Evolutionary conservation across 768 basidiomycete species (phyloP).

Genomic region (Lactarius psammicola): DNA sequence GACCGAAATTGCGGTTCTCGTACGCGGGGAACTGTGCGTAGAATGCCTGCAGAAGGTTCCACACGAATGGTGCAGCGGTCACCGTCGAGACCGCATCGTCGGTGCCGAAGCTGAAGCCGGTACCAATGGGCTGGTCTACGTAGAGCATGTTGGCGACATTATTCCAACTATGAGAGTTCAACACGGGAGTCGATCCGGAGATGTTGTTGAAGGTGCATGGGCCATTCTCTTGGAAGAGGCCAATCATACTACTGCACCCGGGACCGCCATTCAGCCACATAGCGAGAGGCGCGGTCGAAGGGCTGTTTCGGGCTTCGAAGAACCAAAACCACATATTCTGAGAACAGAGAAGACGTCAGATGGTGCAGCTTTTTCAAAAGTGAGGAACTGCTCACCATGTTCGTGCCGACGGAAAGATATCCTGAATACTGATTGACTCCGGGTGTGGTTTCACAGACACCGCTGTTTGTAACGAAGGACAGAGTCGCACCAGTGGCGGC

Average conservation of each 20-base stretch:
- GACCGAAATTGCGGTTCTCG: slow-evolving; percentile 40
- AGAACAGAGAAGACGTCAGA: not conserved
- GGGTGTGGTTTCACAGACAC: not conserved
- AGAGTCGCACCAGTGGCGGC: not conserved
- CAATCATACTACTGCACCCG: not conserved
- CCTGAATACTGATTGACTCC: slow-evolving; percentile 5
- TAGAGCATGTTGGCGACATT: slow-evolving; percentile 26
- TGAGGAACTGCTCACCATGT: not conserved
- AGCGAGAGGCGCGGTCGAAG: slow-evolving; percentile 3
- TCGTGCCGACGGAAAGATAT: not conserved
- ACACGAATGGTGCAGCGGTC: not conserved
- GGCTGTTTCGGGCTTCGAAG: slow-evolving; percentile 4
- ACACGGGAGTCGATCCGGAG: slow-evolving; percentile 1
- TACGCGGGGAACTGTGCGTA: slow-evolving; percentile 41
- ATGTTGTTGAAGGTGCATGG: slow-evolving; percentile 18
- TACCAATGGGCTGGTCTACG: slow-evolving; percentile 20
- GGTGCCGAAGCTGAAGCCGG: not conserved
- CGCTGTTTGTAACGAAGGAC: not conserved
- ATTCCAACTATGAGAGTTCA: slow-evolving; percentile 18
- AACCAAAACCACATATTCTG: slow-evolving; percentile 15
- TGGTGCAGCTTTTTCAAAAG: not conserved
- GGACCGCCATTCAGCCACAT: slow-evolving; percentile 10
- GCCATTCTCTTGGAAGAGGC: slow-evolving; percentile 20
- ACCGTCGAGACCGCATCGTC: not conserved
- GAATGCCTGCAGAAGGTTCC: not conserved